These are phyloP conservation scores for Rhizopogon roseolus DNA, from an alignment of 768 basidiomycete genomes.

Conservation along the genomic window DNA sequence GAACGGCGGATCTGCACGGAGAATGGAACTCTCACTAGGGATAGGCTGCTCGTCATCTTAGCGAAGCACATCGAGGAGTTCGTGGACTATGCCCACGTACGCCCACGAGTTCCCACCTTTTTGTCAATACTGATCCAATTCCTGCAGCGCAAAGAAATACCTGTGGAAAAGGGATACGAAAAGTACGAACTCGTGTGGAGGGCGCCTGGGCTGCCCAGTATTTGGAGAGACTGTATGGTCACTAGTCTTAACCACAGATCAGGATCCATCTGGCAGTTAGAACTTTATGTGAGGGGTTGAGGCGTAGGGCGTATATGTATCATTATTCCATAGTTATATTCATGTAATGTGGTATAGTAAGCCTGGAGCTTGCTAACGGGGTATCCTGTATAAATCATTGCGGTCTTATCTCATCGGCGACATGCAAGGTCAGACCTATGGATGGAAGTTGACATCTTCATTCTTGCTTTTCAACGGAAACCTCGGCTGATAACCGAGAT, in stretches of 20 bases:
- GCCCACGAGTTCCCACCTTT: constrained; percentile 2
- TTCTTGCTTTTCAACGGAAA: constrained; percentile 41
- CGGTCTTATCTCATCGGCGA: neutral
- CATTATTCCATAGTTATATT: constrained; percentile 5
- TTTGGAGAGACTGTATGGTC: constrained; percentile 31
- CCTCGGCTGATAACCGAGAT: constrained; percentile 68
- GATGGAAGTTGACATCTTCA: neutral
- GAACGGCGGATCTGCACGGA: constrained; percentile 34
- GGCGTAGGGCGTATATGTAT: neutral
- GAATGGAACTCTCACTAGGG: constrained; percentile 26
- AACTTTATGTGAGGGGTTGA: constrained; percentile 29
- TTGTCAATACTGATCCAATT: neutral
- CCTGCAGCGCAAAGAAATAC: constrained; percentile 19
- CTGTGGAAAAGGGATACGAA: constrained; percentile 32
- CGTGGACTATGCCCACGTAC: constrained; percentile 26
- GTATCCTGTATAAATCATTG: neutral
- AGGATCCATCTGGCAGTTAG: constrained; percentile 40
- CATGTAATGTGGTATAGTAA: constrained; percentile 8
- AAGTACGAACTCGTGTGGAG: constrained; percentile 29
- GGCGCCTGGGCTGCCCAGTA: constrained; percentile 12
- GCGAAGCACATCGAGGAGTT: constrained; percentile 28
- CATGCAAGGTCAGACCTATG: neutral
- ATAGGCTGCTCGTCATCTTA: constrained; percentile 25
- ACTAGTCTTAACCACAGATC: constrained; percentile 34
- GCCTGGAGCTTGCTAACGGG: constrained; percentile 9